Percentiles rank a stretch among this genome's conserved stretches.
Evolutionary conservation across 2,329 filamentous ascomycete genomes (phyloP).

Genomic region (Ophidiomyces ophidiicola): DNA sequence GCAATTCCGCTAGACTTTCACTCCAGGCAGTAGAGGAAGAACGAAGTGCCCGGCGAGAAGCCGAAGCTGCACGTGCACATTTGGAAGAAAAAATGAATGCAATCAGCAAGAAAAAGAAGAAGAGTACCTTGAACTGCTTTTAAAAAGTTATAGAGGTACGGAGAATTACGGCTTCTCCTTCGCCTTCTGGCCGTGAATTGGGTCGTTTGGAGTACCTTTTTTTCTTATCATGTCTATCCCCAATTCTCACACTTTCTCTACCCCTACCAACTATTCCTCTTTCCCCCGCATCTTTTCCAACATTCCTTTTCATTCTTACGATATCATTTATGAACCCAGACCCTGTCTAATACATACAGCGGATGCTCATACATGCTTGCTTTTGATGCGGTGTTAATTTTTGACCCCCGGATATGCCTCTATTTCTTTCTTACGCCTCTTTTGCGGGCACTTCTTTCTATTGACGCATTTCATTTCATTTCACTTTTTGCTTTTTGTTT

Average conservation of each 20-base stretch:
- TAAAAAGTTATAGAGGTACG: constrained; percentile 37
- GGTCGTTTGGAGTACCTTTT: constrained; percentile 1
- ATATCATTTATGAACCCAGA: constrained; percentile 16
- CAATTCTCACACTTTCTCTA: background rate
- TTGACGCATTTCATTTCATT: constrained; percentile 11
- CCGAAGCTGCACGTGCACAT: constrained; percentile 76
- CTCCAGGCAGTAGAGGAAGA: constrained; percentile 94
- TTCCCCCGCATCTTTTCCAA: background rate
- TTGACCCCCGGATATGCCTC: constrained; percentile 15
- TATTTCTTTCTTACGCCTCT: constrained; percentile 11
- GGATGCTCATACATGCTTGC: constrained; percentile 7
- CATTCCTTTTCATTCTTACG: constrained; percentile 11
- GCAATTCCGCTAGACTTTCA: constrained; percentile 47
- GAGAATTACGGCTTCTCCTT: constrained; percentile 1
- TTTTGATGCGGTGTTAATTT: constrained; percentile 10
- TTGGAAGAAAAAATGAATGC: constrained; percentile 92
- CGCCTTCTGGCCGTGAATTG: too few relatives aligned
- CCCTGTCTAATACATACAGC: constrained; percentile 2
- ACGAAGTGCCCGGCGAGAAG: constrained; percentile 77
- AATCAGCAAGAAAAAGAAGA: constrained; percentile 82
- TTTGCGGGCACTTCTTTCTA: constrained; percentile 3
- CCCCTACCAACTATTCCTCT: background rate
- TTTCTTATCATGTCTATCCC: constrained; percentile 10
- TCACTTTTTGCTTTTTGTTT: constrained; percentile 15
- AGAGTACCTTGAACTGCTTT: constrained; percentile 96